Evolutionary conservation across 2,329 filamentous ascomycete species (phyloP), one percentile per base, ranked within the genome.

Genomic region (Colletotrichum neosansevieriae): DNA sequence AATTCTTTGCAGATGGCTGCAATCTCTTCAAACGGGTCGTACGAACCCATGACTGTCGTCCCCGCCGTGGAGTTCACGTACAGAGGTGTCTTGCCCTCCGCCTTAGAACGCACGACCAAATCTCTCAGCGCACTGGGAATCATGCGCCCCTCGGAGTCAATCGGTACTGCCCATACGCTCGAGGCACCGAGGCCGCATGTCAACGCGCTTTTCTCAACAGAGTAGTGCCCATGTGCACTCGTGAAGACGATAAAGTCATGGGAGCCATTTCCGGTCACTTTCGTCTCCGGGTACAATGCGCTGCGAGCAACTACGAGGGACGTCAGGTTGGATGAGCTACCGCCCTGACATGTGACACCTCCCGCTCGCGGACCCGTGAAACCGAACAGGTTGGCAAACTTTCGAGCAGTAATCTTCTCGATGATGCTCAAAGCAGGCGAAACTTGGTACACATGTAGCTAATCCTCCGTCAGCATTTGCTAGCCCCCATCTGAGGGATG

Each of bases 51-150:
- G 2, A 98, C 95, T 0, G 96, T 99, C 1, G 95, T 98, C 17
- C 96, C 96, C 0, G 96, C 95, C 0, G 96, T 98, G 6, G 94
- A 92, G 77, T 98, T 98, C 76, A 98, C 93, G 80, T 97, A 98
- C 70, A 99, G 92, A 0, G 96, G 95, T 1, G 92, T 96, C 76
- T 91, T 89, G 38, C 92, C 93, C 57, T 89, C 84, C 0, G 76
- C 74, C 73, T 89, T 89, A 24, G 92, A 90, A 61, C 85, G 83
- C 5, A 82, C 58, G 34, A 97, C 83, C 45, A 90, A 81, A 1
- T 83, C 81, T 24, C 91, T 87, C 10, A 99, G 84, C 15, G 88
- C 88, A 0, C 81, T 75, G 0, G 91, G 84, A 29, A 88, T 83
- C 90, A 98, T 97, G 57, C 88, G 84, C 1, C 95, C 95, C 11